Base-by-base conservation (phyloP, 345 rosid species). In the Gossypium arboreum region DNA sequence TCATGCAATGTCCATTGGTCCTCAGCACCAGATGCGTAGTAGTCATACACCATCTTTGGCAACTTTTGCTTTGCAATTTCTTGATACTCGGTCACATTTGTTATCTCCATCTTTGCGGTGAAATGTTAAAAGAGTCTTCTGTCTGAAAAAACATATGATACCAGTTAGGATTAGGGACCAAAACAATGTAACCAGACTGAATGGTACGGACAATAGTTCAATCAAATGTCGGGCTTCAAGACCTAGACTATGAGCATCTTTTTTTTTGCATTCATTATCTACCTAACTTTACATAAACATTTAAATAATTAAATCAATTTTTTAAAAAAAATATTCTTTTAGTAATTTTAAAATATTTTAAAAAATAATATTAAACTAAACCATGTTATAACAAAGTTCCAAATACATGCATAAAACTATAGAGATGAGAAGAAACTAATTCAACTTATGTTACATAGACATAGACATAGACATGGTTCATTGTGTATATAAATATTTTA, bases 11-110 rank as follows among this genome's bases (percentile, higher is more conserved):
- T 86, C 96, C 93, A 91, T 61, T 91, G 89, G 77, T 91, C 96
- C 78, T 89, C 90, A 34, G 96, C 93, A 72, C 96, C 96, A 10
- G 96, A 91, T 48, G 96, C 93, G 73, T 85, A 91, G 86, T 91
- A 91, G 82, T 89, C 96, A 60, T 79, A 91, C 11, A 76, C 92
- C 96, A 91, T 91, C 88, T 91, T 87, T n/a, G 96, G 96, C 83
- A 91, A 77, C 73, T 87, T 91, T 73, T 79, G 72, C 89, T 84
- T 91, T 5, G 96, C 93, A 55, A 91, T 89, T 1, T 78, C 87
- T 16, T 91, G 85, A 78, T 85, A 91, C 89, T 91, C 96, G 51
- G 68, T 82, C 10, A 91, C 96, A 81, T 91, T 91, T 44, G 96
- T 89, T 58, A 89, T 81, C 87, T 87, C 96, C 93, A 86, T 86